phyloP scores from a whole-genome alignment of 2,329 filamentous ascomycete species.

The Fusarium clavum region DNA sequence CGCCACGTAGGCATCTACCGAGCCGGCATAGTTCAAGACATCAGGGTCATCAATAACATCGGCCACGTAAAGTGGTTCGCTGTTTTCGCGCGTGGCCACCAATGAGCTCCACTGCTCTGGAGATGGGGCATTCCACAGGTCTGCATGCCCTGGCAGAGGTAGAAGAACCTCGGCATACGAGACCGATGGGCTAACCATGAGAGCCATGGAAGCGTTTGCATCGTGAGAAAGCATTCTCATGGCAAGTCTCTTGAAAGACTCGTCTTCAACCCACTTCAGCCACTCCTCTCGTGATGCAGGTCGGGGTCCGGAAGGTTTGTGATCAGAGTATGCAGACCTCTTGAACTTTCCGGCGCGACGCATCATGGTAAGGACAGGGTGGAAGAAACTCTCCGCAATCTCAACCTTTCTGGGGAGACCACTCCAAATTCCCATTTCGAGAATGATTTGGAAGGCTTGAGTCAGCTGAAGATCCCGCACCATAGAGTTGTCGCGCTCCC shows the following conservation, averaged over 20 bases:
- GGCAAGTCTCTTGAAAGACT: conserved; percentile 49
- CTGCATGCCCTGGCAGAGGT: conserved; percentile 37
- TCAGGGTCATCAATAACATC: conserved; percentile 35
- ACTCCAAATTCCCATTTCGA: conserved; percentile 54
- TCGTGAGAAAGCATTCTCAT: conserved; percentile 48
- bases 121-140: conserved; percentile 44
- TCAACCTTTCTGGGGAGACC: conserved; percentile 54
- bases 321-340: conserved; percentile 36
- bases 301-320: conserved; percentile 1
- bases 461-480: conserved; percentile 49
- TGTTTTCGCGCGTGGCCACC: background rate
- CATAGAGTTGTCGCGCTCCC: conserved; percentile 51
- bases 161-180: conserved; percentile 50
- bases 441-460: conserved; percentile 51
- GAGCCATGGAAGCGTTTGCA: conserved; percentile 46
- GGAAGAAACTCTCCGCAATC: conserved; percentile 54
- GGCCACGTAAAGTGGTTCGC: conserved; percentile 1
- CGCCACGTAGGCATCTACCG: conserved; percentile 14
- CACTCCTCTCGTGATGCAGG: conserved; percentile 39
- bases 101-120: conserved; percentile 44
- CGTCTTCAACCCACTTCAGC: conserved; percentile 46
- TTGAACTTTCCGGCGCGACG: conserved; percentile 50
- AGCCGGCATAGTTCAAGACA: conserved; percentile 26
- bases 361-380: conserved; percentile 53
- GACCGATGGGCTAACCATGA: conserved; percentile 47